Base-by-base conservation (phyloP, 306 rosid species). In the Echinosophora koreensis region DNA sequence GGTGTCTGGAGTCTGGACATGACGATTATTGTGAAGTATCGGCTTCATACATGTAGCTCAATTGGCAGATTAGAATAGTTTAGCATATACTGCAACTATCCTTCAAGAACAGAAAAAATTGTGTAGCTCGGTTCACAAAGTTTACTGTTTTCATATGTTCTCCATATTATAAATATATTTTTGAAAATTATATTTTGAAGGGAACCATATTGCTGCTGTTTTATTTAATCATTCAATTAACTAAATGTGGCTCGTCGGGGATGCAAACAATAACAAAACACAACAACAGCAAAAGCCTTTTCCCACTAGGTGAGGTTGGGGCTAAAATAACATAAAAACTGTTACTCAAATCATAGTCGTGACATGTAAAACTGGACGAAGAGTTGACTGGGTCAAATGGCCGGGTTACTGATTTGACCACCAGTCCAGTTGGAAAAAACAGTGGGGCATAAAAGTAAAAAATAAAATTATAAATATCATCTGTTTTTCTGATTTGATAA, bases 401-500 rank as follows among this genome's bases (percentile, higher is more conserved):
- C 55, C 2, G 18, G 14, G 69, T 69, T 30, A 57, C 71, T 65
- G 17, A 65, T 55, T 73, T n/a, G 15, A 57, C 10, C 52, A 57
- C 37, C 38, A n/a, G 34, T 77, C 39, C 42, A 58, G 37, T 44
- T 60, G 59, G 78, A 74, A 60, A 60, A 17, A 10, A 1, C n/a
- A 11, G 50, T 3, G 2, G 11, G 50, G 50, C 16, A 60, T 16
- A 46, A 61, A 47, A 39, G 7, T 60, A 32, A 72, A 28, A 27
- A 65, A 5, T 12, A 14, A 59, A n/a, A 37, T 34, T 3, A 37
- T 13, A 49, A 18, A 4, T 7, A 8, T 54, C 16, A 5, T 39
- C 81, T 5, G 16, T 44, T 77, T 74, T 77, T 67, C 13, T 39
- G 69, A 57, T 67, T 77, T 12, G 17, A 41, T 32, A 6, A 44